Evolutionary conservation across 2,329 filamentous ascomycete genomes (phyloP), one percentile per base, ranked within the genome.

Genomic region (Aspergillus terreus): DNA sequence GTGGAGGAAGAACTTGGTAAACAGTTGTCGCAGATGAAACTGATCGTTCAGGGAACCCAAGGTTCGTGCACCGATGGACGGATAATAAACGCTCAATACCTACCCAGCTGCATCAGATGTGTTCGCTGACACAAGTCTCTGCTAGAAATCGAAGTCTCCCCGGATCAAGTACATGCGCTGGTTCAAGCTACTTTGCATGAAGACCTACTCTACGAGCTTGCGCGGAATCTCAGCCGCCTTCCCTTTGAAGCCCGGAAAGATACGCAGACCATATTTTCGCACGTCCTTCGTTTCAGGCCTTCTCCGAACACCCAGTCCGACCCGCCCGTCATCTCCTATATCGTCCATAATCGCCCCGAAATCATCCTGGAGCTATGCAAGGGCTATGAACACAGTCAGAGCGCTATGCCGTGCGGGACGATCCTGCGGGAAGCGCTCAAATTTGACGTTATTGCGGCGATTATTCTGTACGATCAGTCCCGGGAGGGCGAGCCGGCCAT

Each of bases 161-260:
- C 91, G 19, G 91, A 96, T 60, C 88, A 94, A 71, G 88, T 96
- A 54, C 87, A 90, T 67, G 85, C 92, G 65, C 83, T 97, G 45
- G 87, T 97, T 47, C 86, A 85, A 50, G 84, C 88, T 58, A 84
- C 95, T 56, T 87, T 96, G 62, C 85, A 92, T 68, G 91, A 96
- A 74, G 91, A 96, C 69, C 80, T 99, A 6, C 84, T 99, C 41
- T 88, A 88, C 62, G 79, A 88, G 47, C 85, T 99, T 52, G 90
- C 92, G 17, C 81, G 86, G 54, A 87, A 87, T 66, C 87, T 99
- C 43, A 85, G 90, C 72, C 83, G 86, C 47, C 82, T 99, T 4
- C 91, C 92, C 0, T 99, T 99, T 76, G 94, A 99, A 76, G 90
- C 92, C 35, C 86, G 92, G 65, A 97, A 96, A 77, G 92, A 96